phyloP scores from a whole-genome alignment of 2,329 filamentous ascomycete species.

The Paraconiothyrium sp. region DNA sequence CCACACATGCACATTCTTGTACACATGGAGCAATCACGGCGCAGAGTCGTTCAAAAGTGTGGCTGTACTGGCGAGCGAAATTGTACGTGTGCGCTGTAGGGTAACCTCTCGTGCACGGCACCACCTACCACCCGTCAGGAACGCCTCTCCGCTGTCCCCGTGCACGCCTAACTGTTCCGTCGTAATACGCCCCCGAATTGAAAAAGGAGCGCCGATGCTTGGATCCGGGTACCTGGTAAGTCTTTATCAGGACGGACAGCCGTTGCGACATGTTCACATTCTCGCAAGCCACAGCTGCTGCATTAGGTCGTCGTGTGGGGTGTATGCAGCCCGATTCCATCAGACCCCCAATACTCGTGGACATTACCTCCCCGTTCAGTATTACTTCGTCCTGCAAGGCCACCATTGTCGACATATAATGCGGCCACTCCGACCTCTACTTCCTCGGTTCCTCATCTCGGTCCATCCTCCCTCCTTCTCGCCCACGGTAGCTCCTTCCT shows the following conservation, averaged over 20 bases:
- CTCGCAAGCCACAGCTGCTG: slow-evolving; percentile 12
- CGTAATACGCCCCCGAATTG: slow-evolving; percentile 4
- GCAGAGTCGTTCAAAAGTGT: slow-evolving; percentile 1
- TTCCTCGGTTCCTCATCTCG: slow-evolving; percentile 1
- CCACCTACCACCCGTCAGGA: slow-evolving; percentile 1
- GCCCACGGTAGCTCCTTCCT: slow-evolving; percentile 6
- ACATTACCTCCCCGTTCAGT: slow-evolving; percentile 9
- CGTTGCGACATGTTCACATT: slow-evolving; percentile 5
- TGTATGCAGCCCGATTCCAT: slow-evolving; percentile 6
- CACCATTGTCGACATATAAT: slow-evolving; percentile 13
- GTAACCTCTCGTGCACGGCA: slow-evolving; percentile 1
- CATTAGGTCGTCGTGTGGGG: slow-evolving; percentile 18
- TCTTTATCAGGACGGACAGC: background rate
- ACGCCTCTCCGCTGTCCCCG: slow-evolving; percentile 6
- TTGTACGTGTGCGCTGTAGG: slow-evolving; percentile 9
- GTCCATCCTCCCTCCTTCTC: slow-evolving; percentile 5
- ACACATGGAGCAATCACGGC: slow-evolving; percentile 9
- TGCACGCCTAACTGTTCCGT: slow-evolving; percentile 10
- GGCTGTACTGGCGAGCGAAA: slow-evolving; percentile 7
- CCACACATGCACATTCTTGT: slow-evolving; percentile 1
- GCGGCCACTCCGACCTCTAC: slow-evolving; percentile 15
- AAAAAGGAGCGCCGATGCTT: slow-evolving; percentile 9
- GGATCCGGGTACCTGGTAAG: slow-evolving; percentile 11
- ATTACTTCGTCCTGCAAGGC: slow-evolving; percentile 6
- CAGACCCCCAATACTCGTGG: slow-evolving; percentile 2